Percentiles rank a stretch among this genome's conserved stretches.
Conservation (phyloP, 2,329 filamentous ascomycete species). For the Cordyceps cateniannulata region DNA sequence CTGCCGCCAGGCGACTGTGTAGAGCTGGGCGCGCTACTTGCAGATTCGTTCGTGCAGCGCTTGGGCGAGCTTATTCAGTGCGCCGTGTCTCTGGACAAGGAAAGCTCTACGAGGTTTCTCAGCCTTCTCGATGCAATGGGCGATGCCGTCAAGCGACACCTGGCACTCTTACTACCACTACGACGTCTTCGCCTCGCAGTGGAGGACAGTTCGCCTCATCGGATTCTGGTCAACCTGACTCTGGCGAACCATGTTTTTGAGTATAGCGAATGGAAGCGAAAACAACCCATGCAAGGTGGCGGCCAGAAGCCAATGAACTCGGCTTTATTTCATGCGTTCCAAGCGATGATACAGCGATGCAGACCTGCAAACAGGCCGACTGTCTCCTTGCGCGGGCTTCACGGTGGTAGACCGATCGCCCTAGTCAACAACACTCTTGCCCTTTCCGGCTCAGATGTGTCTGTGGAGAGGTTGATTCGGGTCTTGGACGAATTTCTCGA, state of each 20-base stretch:
- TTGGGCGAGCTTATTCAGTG: neutral
- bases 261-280: slow-evolving; percentile 1
- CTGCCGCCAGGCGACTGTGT: neutral
- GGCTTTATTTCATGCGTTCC: neutral
- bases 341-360: neutral
- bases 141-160: slow-evolving; percentile 5
- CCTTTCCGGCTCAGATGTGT: neutral
- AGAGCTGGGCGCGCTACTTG: neutral
- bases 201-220: neutral
- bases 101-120: neutral
- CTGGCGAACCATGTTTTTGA: neutral
- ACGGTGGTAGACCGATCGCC: neutral
- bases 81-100: neutral
- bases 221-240: neutral
- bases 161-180: neutral
- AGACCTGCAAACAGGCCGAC: neutral
- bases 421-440: no score
- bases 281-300: neutral
- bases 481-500: neutral
- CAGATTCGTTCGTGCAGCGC: neutral
- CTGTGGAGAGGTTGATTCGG: neutral
- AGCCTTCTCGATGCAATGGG: neutral
- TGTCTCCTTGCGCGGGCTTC: neutral
- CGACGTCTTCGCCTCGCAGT: neutral
- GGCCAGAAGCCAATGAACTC: neutral